Evolutionary conservation across 805 yeast genomes (phyloP).

Genomic region (Candida ovalis): DNA sequence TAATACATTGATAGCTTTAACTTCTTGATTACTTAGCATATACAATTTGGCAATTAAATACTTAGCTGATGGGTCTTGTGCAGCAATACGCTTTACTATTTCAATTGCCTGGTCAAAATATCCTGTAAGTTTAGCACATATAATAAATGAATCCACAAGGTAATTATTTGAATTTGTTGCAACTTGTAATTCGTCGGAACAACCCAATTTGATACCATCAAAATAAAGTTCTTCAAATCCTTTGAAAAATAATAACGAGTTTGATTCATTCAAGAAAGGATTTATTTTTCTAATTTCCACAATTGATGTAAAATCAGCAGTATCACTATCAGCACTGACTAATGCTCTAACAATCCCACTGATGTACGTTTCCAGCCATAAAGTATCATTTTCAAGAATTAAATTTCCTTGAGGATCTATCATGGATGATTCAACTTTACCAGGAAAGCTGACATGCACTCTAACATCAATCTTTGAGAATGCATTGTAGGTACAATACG

Average conservation of each 20-base stretch:
- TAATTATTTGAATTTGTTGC: constrained; percentile 64
- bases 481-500: constrained; percentile 62
- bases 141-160: constrained; percentile 70
- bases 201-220: constrained; percentile 66
- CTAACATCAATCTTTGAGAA: constrained; percentile 64
- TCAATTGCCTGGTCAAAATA: constrained; percentile 57
- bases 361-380: constrained; percentile 63
- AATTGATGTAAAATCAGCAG: constrained; percentile 60
- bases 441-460: constrained; percentile 73
- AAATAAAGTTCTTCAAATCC: constrained; percentile 66
- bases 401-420: constrained; percentile 51
- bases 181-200: constrained; percentile 59
- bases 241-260: constrained; percentile 51
- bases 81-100: constrained; percentile 49
- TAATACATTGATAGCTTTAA: constrained; percentile 51
- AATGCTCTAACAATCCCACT: constrained; percentile 74
- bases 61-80: constrained; percentile 52
- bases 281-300: constrained; percentile 83
- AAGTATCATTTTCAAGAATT: constrained; percentile 43
- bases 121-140: constrained; percentile 61
- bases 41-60: constrained; percentile 52
- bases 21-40: constrained; percentile 54
- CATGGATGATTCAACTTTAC: constrained; percentile 56
- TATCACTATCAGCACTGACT: constrained; percentile 64
- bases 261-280: constrained; percentile 55